A percentile compares a stretch with the other conserved stretches of the same genome.
These are phyloP conservation scores for Diaporthe longicolla DNA, from an alignment of 2,329 filamentous ascomycete species.

Conservation along the genomic window DNA sequence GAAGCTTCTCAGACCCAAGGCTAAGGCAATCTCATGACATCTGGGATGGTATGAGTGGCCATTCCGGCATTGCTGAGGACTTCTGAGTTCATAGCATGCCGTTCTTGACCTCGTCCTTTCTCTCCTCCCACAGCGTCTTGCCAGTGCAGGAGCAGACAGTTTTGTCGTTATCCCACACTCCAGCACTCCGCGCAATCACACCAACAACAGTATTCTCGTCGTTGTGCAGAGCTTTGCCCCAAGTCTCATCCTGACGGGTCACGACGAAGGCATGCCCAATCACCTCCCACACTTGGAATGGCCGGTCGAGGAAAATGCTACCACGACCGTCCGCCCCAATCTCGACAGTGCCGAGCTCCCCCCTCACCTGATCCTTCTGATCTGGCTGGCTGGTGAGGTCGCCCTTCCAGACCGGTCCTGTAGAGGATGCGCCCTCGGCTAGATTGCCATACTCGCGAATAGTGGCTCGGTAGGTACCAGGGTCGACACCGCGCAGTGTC, in stretches of 20 bases:
- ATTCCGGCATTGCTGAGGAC: background rate
- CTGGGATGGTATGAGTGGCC: too few species aligned
- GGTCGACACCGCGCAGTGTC: constrained; percentile 84
- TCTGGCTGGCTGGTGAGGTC: constrained; percentile 56
- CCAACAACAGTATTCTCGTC: constrained; percentile 90
- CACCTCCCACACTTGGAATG: constrained; percentile 93
- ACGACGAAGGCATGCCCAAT: constrained; percentile 95
- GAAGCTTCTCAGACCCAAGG: background rate
- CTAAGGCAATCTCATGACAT: constrained; percentile 7
- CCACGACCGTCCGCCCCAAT: constrained; percentile 84
- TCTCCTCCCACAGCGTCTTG: constrained; percentile 98
- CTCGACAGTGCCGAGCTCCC: constrained; percentile 80
- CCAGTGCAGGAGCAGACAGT: constrained; percentile 98
- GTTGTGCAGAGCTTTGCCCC: constrained; percentile 74
- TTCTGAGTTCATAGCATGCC: constrained; percentile 82
- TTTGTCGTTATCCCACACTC: constrained; percentile 99
- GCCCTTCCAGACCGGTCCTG: constrained; percentile 83
- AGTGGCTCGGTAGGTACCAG: constrained; percentile 86
- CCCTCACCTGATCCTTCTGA: constrained; percentile 64
- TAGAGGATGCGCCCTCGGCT: constrained; percentile 83
- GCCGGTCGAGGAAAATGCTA: constrained; percentile 83
- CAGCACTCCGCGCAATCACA: constrained; percentile 93
- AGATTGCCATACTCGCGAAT: constrained; percentile 91
- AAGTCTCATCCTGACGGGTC: constrained; percentile 72
- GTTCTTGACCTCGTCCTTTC: constrained; percentile 87